These are phyloP conservation scores for Solanum ossicruentum DNA, from an alignment of 257 asterid species.

Conservation along the genomic window DNA sequence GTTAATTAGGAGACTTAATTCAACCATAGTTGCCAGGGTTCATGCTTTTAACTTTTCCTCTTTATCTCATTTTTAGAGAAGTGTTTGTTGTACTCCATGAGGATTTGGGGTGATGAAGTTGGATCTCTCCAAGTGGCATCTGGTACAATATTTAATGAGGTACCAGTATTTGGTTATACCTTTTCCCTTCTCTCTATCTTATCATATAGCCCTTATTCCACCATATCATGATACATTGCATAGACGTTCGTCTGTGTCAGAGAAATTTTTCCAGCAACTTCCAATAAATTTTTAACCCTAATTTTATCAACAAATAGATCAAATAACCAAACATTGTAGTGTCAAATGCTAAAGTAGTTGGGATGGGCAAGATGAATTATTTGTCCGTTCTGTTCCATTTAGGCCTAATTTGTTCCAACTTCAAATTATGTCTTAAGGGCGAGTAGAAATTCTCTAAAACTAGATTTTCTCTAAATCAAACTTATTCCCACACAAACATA, in stretches of 20 bases:
- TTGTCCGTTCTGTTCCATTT: neutral
- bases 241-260: neutral
- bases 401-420: neutral
- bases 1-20: neutral
- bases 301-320: neutral
- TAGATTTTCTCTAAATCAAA: neutral
- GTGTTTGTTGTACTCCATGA: constrained; percentile 86
- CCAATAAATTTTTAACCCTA: neutral
- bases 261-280: neutral
- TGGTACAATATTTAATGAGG: constrained; percentile 95
- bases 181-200: neutral
- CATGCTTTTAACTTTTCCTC: neutral
- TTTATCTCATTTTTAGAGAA: constrained; percentile 30
- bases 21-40: neutral
- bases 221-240: neutral
- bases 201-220: neutral
- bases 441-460: neutral
- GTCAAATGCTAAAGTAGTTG: neutral
- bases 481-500: neutral
- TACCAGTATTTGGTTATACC: constrained; percentile 2
- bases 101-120: constrained; percentile 58
- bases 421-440: neutral
- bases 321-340: neutral
- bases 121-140: constrained; percentile 73
- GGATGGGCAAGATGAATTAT: neutral